Base-by-base conservation (phyloP, 371 early-diverging fungal species). In the Mortierella sp. region DNA sequence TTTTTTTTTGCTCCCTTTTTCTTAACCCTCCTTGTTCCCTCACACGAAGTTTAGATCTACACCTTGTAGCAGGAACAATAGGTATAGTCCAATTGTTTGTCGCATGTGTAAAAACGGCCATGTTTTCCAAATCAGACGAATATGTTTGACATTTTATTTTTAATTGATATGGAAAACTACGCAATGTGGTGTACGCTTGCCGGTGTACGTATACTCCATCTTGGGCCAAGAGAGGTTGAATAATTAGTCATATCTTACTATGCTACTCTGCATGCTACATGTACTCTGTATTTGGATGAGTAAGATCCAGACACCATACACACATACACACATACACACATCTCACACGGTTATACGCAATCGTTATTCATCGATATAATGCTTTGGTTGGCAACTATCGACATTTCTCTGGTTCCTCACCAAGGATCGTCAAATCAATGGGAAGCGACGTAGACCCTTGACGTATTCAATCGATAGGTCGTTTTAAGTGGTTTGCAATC, bases 131-230 rank as follows among this genome's bases (percentile, higher is more conserved):
- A 10, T 55, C 28, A 50, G 15, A 16, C 28, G 3, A 16, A 13
- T 7, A 28, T 11, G 11, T 24, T 22, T 55, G 32, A 55, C 32
- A 28, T 28, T 55, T 13, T 55, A 55, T 55, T 13, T 16, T 62
- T 45, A 55, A 13, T 62, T 62, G 15, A 43, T 62, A 45, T 62
- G 45, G 43, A 38, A 10, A 28, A 62, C 62, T 62, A 62, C 62
- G 62, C 62, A 62, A 21, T 62, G 24, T 13, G 62, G 22, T 11
- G 11, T 62, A 62, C 45, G 45, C 62, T 45, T 24, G 28, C 10
- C 15, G 6, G 41, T 16, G 21, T 43, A 62, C 62, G 24, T 43
- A 43, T 33, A 4, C 9, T 33, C 28, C 11, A 15, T 1, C 0
- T 32, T 19, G 59, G 59, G 3, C 13, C 52, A n/a, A n/a, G 52